Percentiles rank a stretch among this genome's conserved stretches.
Evolutionary conservation across 2,329 filamentous ascomycete genomes (phyloP).

Genomic region (Microdochium nivale): DNA sequence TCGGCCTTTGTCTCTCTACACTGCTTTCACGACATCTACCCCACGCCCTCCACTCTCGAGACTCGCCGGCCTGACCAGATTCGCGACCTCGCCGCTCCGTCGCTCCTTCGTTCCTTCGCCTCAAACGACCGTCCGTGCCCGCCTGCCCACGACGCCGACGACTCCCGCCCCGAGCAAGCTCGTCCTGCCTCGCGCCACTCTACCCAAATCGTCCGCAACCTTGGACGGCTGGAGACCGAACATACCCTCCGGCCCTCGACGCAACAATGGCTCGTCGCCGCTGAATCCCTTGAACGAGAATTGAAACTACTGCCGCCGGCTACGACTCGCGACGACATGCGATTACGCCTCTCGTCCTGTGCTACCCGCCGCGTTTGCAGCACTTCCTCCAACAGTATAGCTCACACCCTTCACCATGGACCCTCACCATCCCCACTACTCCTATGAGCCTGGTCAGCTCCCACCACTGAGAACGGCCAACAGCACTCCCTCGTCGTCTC

Average conservation of each 20-base stretch:
- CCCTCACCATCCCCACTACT: background rate
- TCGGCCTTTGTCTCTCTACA: background rate
- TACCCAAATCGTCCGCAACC: background rate
- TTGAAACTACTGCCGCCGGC: background rate
- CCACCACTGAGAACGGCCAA: background rate
- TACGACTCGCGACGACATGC: no score
- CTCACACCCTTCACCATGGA: background rate
- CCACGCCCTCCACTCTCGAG: background rate
- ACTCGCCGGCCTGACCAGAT: background rate
- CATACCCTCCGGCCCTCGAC: background rate
- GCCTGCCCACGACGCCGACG: background rate
- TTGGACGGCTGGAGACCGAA: background rate
- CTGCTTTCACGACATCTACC: background rate
- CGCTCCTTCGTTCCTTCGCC: background rate
- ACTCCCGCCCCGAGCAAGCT: background rate
- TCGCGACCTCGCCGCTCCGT: background rate
- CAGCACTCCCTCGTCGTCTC: background rate
- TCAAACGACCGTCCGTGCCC: background rate
- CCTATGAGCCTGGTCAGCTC: background rate
- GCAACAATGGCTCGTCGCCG: background rate
- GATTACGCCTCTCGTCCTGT: background rate
- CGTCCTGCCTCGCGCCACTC: background rate
- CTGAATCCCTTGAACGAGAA: background rate
- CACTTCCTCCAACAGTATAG: background rate
- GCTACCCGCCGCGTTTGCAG: background rate